phyloP scores from a whole-genome alignment of 192 early-diverging fungal species.

The Piromyces finnis region DNA sequence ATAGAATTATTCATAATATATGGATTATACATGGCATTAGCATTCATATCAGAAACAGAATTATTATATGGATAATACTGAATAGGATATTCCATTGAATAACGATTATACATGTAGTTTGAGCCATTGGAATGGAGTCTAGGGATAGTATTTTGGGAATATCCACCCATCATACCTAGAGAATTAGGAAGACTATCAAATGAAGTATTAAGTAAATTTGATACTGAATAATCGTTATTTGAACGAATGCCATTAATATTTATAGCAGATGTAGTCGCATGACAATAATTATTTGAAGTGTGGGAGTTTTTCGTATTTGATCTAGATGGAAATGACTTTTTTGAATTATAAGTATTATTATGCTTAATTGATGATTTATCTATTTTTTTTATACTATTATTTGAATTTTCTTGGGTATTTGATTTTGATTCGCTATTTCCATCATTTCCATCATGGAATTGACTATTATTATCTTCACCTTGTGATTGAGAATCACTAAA shows the following conservation, averaged over 20 bases:
- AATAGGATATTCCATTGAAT: not conserved
- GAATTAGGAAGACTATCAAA: not conserved
- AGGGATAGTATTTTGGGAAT: not conserved
- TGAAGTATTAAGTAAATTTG: not conserved
- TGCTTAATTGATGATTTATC: not conserved
- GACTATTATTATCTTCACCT: not conserved
- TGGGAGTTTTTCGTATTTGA: not conserved
- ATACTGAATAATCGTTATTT: not conserved
- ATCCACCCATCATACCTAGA: not conserved
- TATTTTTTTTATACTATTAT: not conserved
- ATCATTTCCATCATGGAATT: not conserved
- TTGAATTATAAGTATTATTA: not conserved
- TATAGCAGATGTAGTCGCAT: not conserved
- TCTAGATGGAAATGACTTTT: not conserved
- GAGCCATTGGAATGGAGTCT: not conserved
- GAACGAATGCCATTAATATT: not conserved
- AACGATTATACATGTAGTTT: not conserved
- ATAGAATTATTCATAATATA: not conserved
- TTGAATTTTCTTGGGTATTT: not conserved
- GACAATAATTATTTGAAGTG: too few species aligned
- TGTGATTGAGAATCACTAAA: not conserved
- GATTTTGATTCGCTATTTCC: not conserved
- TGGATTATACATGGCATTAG: not conserved
- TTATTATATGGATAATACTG: not conserved
- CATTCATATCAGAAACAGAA: not conserved